Evolutionary conservation across 345 rosid genomes (phyloP).

Genomic region (Mangifera indica): DNA sequence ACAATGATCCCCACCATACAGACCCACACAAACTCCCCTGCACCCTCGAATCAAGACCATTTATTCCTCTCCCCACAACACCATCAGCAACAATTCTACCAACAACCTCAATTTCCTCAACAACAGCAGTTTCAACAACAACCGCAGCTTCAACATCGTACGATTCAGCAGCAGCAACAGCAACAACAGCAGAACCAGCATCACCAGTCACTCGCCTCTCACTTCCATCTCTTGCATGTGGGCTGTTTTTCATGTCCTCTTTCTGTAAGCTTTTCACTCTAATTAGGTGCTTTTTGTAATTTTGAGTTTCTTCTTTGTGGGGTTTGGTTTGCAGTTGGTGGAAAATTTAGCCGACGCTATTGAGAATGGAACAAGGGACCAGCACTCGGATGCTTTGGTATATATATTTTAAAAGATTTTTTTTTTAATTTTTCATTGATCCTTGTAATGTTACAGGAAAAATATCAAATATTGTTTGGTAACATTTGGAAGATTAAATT

Average conservation of each 20-base stretch:
- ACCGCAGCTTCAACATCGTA: conserved; percentile 30
- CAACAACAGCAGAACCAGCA: conserved; percentile 50
- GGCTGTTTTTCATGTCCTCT: background rate
- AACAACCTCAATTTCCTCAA: conserved; percentile 13
- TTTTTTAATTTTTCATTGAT: background rate
- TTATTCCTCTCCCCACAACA: conserved; percentile 35
- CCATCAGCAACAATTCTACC: conserved; percentile 25
- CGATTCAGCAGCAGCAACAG: conserved; percentile 37
- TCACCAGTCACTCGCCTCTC: conserved; percentile 90
- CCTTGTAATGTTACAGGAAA: background rate
- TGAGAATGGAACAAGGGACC: conserved; percentile 76
- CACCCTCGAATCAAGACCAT: conserved; percentile 59
- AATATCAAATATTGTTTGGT: too few relatives aligned
- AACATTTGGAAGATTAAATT: background rate
- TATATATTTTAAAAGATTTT: background rate
- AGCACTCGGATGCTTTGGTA: conserved; percentile 80
- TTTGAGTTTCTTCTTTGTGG: background rate
- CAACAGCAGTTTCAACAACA: conserved; percentile 34
- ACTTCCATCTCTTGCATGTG: conserved; percentile 74
- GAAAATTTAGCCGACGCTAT: conserved; percentile 67
- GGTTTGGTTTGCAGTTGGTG: conserved; percentile 46
- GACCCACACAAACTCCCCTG: conserved; percentile 42
- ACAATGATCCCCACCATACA: conserved; percentile 49
- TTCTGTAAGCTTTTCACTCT: background rate
- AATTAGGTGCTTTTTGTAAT: background rate